Conservation (phyloP, 768 basidiomycete genomes). For the Aureoboletus auriporus region DNA sequence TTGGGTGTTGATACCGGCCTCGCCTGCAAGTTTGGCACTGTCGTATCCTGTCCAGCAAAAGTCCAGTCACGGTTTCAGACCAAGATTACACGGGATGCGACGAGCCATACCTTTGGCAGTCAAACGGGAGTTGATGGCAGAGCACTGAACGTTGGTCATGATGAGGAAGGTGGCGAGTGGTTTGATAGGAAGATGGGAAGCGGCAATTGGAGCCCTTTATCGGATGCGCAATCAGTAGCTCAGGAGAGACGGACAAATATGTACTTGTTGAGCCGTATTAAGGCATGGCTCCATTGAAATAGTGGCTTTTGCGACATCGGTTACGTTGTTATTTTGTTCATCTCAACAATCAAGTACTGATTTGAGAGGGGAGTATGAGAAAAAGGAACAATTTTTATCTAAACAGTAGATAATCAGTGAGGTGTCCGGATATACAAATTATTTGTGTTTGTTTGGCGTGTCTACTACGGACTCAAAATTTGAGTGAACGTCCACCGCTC, state of each 20-base stretch:
- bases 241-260: constrained; percentile 10
- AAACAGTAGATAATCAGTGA: too few species aligned
- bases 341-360: too few species aligned
- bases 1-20: constrained; percentile 39
- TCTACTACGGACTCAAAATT: constrained; percentile 1
- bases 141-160: constrained; percentile 39
- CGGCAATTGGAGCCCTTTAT: constrained; percentile 10
- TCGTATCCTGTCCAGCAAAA: constrained; percentile 1
- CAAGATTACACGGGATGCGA: background rate
- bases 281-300: too few species aligned
- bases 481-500: constrained; percentile 1
- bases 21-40: constrained; percentile 38
- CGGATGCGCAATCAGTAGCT: constrained; percentile 8
- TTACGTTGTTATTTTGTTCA: too few species aligned
- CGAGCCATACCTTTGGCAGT: constrained; percentile 39
- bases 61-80: background rate
- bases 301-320: too few species aligned
- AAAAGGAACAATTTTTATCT: too few species aligned
- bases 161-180: constrained; percentile 41
- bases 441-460: constrained; percentile 20
- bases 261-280: background rate
- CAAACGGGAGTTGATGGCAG: constrained; percentile 54
- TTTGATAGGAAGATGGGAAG: background rate
- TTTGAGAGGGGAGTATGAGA: too few species aligned
- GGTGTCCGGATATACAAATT: too few species aligned